Conservation (phyloP, 2,329 filamentous ascomycete species). For the Scedosporium dehoogii region DNA sequence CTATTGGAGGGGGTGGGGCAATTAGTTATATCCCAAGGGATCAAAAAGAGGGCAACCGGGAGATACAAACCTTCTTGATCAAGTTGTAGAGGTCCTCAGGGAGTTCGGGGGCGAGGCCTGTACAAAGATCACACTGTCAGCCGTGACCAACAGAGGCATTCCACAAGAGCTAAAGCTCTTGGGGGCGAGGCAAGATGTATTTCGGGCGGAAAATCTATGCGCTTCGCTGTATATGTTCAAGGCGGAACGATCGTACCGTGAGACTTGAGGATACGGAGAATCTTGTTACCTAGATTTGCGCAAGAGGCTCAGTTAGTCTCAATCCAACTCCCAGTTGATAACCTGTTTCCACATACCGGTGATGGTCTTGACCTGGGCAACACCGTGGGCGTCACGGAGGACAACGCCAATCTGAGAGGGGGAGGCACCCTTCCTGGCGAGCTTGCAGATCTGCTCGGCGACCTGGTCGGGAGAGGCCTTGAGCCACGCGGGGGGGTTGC, state of each 20-base stretch:
- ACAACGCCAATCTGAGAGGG: constrained; percentile 99
- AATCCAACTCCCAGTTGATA: neutral
- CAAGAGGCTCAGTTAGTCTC: neutral
- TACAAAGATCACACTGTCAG: constrained; percentile 79
- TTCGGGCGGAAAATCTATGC: constrained; percentile 19
- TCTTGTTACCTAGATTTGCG: constrained; percentile 79
- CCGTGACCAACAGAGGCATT: constrained; percentile 81
- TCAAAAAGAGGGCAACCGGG: constrained; percentile 12
- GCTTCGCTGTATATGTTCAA: constrained; percentile 9
- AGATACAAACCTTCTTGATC: constrained; percentile 83
- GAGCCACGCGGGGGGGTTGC: constrained; percentile 85
- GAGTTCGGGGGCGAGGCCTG: constrained; percentile 97
- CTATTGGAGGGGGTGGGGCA: constrained; percentile 33
- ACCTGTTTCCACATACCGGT: constrained; percentile 61
- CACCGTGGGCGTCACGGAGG: constrained; percentile 94
- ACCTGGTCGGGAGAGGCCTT: constrained; percentile 99
- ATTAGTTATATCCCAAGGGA: constrained; percentile 12
- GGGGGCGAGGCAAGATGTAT: constrained; percentile 15
- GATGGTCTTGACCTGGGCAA: constrained; percentile 95
- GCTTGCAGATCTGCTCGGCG: constrained; percentile 98
- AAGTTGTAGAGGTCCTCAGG: constrained; percentile 99
- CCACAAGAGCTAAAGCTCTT: constrained; percentile 8
- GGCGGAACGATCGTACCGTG: constrained; percentile 65
- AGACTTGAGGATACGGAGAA: constrained; percentile 97
- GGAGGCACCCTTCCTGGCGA: constrained; percentile 97